Evolutionary conservation across 495 filamentous ascomycete genomes (phyloP).

Genomic region (Xylaria castorea): DNA sequence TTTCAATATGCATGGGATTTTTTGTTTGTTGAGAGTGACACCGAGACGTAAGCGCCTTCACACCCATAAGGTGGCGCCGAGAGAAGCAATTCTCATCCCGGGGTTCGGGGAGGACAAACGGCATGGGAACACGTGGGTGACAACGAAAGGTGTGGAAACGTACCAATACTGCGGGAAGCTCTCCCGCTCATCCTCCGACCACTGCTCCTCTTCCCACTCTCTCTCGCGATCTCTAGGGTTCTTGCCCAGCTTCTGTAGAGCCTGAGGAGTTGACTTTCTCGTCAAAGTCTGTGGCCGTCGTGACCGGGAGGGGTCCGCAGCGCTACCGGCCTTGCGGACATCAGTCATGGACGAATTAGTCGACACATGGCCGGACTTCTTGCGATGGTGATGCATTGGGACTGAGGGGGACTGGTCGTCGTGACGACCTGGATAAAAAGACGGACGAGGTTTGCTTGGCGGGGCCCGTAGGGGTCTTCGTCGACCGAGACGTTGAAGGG

Average conservation of each 20-base stretch:
- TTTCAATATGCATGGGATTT: constrained; percentile 42
- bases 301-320: constrained; percentile 44
- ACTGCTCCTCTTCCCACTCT: constrained; percentile 54
- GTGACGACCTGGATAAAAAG: constrained; percentile 5
- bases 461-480: constrained; percentile 19
- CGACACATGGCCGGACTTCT: constrained; percentile 56
- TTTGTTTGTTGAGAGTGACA: constrained; percentile 1
- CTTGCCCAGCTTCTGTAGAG: constrained; percentile 50
- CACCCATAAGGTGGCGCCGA: constrained; percentile 26
- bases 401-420: constrained; percentile 32
- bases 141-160: constrained; percentile 33
- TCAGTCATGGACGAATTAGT: constrained; percentile 58
- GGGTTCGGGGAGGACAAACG: constrained; percentile 23
- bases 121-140: constrained; percentile 1
- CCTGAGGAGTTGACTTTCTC: constrained; percentile 48
- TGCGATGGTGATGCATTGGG: constrained; percentile 57
- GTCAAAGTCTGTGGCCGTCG: constrained; percentile 48
- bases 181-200: constrained; percentile 56
- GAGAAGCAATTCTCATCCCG: constrained; percentile 5
- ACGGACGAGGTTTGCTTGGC: constrained; percentile 13
- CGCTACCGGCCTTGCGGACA: constrained; percentile 50
- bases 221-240: constrained; percentile 52
- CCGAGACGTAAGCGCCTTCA: constrained; percentile 6
- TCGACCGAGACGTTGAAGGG: constrained; percentile 25
- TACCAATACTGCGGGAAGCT: constrained; percentile 62